phyloP scores from a whole-genome alignment of 495 filamentous ascomycete genomes.

The Lophiotrema nucula region DNA sequence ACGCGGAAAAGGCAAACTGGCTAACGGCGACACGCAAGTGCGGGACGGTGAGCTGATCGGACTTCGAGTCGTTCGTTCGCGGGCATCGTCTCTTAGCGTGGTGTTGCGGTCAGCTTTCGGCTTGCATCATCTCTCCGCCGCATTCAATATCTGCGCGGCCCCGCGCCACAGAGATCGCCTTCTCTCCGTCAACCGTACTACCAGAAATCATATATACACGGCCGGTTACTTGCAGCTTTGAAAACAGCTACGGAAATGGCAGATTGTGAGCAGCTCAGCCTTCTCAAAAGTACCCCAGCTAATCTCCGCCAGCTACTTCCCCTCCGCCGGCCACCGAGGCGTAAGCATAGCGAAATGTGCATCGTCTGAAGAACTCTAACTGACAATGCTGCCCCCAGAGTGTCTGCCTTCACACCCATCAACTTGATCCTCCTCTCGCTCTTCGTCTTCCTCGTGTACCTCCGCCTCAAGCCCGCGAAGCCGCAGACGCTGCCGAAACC shows the following conservation, averaged over 20 bases:
- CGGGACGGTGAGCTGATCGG: neutral
- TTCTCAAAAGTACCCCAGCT: neutral
- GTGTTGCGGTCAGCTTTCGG: slow-evolving; percentile 11
- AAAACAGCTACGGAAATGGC: no score
- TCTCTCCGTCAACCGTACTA: neutral
- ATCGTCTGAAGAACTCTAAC: slow-evolving; percentile 41
- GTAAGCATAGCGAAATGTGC: slow-evolving; percentile 23
- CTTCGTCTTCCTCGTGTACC: slow-evolving; percentile 28
- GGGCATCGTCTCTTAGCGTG: neutral
- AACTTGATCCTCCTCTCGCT: slow-evolving; percentile 16
- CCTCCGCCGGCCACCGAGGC: slow-evolving; percentile 30
- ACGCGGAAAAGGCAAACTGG: neutral
- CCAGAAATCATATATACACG: no score
- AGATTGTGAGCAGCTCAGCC: slow-evolving; percentile 19
- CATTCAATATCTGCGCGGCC: neutral
- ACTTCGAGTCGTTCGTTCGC: neutral
- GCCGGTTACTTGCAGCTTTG: no score
- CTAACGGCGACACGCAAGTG: neutral
- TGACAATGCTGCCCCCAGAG: slow-evolving; percentile 42
- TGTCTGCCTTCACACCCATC: slow-evolving; percentile 34
- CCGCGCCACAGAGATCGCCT: neutral
- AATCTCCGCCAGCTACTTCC: slow-evolving; percentile 11
- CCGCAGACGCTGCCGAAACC: slow-evolving; percentile 62
- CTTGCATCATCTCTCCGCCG: neutral
- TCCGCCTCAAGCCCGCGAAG: slow-evolving; percentile 34